These are phyloP conservation scores for Galerina marginata DNA, from an alignment of 768 basidiomycete genomes.

Conservation along the genomic window DNA sequence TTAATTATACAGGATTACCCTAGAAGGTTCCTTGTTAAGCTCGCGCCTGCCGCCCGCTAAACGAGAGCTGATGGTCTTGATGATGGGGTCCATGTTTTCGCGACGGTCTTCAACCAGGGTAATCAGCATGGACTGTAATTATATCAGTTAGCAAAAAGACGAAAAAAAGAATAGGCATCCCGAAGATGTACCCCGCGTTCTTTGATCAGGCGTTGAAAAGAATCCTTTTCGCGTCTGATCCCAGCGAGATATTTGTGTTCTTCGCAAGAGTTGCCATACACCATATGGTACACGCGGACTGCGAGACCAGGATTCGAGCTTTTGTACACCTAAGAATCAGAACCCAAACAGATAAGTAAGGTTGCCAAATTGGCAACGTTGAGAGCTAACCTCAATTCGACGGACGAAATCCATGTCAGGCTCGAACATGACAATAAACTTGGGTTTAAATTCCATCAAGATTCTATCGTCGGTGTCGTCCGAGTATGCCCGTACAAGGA, in stretches of 20 bases:
- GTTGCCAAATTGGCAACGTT: background rate
- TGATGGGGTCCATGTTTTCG: conserved; percentile 57
- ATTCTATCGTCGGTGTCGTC: conserved; percentile 93
- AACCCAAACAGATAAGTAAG: background rate
- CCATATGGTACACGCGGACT: conserved; percentile 92
- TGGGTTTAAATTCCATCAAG: conserved; percentile 84
- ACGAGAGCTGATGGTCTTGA: conserved; percentile 84
- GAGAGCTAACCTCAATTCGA: conserved; percentile 76
- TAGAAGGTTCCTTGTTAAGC: conserved; percentile 65
- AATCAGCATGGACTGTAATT: conserved; percentile 81
- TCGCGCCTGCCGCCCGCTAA: conserved; percentile 86
- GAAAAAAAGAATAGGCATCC: background rate
- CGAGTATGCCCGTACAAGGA: conserved; percentile 86
- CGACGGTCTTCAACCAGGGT: conserved; percentile 73
- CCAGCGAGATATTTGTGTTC: conserved; percentile 94
- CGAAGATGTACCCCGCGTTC: conserved; percentile 78
- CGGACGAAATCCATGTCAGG: conserved; percentile 91
- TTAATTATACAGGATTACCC: conserved; percentile 40
- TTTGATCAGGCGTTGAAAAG: conserved; percentile 90
- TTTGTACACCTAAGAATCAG: conserved; percentile 73
- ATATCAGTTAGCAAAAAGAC: background rate
- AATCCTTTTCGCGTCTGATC: conserved; percentile 89
- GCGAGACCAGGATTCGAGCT: conserved; percentile 82
- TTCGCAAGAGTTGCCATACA: conserved; percentile 92
- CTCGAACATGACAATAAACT: conserved; percentile 95